A percentile compares a stretch with the other conserved stretches of the same genome.
Evolutionary conservation across 148 eudicot species (phyloP).

Genomic region (Chenopodium suecicum): DNA sequence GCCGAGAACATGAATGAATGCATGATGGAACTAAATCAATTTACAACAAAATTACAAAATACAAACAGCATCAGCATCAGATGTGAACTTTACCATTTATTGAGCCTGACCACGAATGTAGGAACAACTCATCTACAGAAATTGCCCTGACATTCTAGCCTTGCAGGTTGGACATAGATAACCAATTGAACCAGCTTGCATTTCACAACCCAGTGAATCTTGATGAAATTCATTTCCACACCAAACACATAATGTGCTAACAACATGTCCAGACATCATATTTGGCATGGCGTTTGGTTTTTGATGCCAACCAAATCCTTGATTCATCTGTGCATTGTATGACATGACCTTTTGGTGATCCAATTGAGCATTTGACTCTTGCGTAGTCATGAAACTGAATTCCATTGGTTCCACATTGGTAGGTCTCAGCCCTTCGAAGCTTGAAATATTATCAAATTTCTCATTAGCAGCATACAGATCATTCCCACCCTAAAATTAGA

Average conservation of each 20-base stretch:
- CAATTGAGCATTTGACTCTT: conserved; percentile 53
- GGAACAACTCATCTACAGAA: conserved; percentile 32
- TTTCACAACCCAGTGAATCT: conserved; percentile 47
- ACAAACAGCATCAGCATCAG: conserved; percentile 4
- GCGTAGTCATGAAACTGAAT: conserved; percentile 72
- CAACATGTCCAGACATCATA: conserved; percentile 40
- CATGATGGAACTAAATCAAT: conserved; percentile 17
- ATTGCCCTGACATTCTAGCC: conserved; percentile 61
- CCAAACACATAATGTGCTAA: conserved; percentile 69
- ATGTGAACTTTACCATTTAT: conserved; percentile 12
- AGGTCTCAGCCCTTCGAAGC: conserved; percentile 54
- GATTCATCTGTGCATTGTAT: conserved; percentile 51
- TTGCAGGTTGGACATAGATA: conserved; percentile 78
- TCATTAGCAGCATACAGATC: conserved; percentile 47
- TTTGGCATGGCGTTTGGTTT: conserved; percentile 56
- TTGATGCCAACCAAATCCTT: conserved; percentile 71
- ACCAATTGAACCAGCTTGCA: conserved; percentile 72
- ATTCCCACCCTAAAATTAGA: conserved; percentile 48
- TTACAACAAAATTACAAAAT: conserved; percentile 8
- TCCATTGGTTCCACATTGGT: conserved; percentile 69
- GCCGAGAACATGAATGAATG: conserved; percentile 9
- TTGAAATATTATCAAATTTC: conserved; percentile 44
- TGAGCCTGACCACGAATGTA: not conserved
- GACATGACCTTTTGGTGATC: conserved; percentile 54
- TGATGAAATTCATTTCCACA: conserved; percentile 74